These are phyloP conservation scores for Mortierella claussenii DNA, from an alignment of 192 early-diverging fungal species.

Conservation along the genomic window DNA sequence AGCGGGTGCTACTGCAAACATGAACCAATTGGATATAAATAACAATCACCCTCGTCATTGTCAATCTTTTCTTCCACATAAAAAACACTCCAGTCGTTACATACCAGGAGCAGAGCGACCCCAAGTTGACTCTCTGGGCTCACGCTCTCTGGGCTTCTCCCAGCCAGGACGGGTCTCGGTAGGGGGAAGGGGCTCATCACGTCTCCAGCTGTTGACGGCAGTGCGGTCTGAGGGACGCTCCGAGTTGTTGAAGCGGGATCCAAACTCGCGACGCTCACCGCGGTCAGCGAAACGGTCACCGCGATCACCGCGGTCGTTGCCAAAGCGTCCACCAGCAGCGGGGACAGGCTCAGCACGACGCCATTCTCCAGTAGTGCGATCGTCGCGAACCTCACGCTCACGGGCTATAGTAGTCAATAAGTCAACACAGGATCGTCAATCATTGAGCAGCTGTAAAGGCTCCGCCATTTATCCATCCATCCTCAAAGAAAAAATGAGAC, in stretches of 20 bases:
- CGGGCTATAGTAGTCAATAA: slow-evolving; percentile 44
- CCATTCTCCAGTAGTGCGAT: slow-evolving; percentile 71
- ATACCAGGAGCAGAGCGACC: slow-evolving; percentile 43
- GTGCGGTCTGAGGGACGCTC: slow-evolving; percentile 53
- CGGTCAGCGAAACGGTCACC: slow-evolving; percentile 47
- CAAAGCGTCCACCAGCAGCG: slow-evolving; percentile 55
- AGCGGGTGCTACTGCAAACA: slow-evolving; percentile 25
- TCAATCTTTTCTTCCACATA: too few relatives aligned
- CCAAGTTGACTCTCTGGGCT: slow-evolving; percentile 55
- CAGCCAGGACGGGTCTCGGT: slow-evolving; percentile 47
- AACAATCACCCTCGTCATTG: too few relatives aligned
- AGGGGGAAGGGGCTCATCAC: slow-evolving; percentile 38
- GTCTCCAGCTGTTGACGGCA: slow-evolving; percentile 49
- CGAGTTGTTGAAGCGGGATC: slow-evolving; percentile 42
- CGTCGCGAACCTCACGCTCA: slow-evolving; percentile 64
- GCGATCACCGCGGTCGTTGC: slow-evolving; percentile 52
- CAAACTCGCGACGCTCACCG: slow-evolving; percentile 40
- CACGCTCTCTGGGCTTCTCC: slow-evolving; percentile 56
- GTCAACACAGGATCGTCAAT: too few relatives aligned
- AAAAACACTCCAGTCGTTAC: too few relatives aligned
- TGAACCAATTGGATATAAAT: not conserved
- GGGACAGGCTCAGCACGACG: slow-evolving; percentile 58
- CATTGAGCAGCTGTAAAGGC: too few relatives aligned
- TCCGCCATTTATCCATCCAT: too few relatives aligned
- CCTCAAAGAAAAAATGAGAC: too few relatives aligned